A percentile compares a stretch with the other conserved stretches of the same genome.
Conservation (phyloP, 225 moss, liverwort and hornwort genomes). For the Thuidium tamariscinum region DNA sequence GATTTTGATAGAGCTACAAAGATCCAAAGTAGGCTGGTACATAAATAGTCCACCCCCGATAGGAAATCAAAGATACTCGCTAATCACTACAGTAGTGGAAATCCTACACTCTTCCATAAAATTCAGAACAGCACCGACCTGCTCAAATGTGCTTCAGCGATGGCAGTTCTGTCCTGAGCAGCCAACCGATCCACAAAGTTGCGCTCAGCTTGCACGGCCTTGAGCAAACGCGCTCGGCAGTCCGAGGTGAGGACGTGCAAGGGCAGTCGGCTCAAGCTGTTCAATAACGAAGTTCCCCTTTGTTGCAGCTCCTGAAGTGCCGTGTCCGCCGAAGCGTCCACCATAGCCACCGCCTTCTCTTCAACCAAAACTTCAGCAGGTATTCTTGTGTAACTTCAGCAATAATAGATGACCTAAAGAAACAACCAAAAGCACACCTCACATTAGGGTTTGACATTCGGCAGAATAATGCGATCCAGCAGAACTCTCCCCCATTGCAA, state of each 20-base stretch:
- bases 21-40: neutral
- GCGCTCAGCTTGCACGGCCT: conserved; percentile 71
- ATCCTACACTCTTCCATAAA: neutral
- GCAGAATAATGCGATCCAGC: neutral
- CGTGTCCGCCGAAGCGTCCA: neutral
- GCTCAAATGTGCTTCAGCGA: conserved; percentile 43
- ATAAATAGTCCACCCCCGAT: neutral
- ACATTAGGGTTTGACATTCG: neutral
- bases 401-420: neutral
- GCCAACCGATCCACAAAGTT: conserved; percentile 61
- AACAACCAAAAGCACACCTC: neutral
- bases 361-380: neutral
- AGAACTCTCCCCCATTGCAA: neutral
- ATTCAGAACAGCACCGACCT: conserved; percentile 23
- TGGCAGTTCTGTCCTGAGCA: neutral
- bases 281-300: conserved; percentile 25
- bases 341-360: neutral
- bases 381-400: neutral
- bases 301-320: conserved; percentile 18
- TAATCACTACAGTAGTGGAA: neutral
- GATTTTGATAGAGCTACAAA: neutral
- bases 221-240: conserved; percentile 65
- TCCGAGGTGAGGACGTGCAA: conserved; percentile 17
- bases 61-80: neutral
- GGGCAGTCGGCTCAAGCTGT: conserved; percentile 12